phyloP scores from a whole-genome alignment of 768 basidiomycete species.

The Lactarius psammicola region DNA sequence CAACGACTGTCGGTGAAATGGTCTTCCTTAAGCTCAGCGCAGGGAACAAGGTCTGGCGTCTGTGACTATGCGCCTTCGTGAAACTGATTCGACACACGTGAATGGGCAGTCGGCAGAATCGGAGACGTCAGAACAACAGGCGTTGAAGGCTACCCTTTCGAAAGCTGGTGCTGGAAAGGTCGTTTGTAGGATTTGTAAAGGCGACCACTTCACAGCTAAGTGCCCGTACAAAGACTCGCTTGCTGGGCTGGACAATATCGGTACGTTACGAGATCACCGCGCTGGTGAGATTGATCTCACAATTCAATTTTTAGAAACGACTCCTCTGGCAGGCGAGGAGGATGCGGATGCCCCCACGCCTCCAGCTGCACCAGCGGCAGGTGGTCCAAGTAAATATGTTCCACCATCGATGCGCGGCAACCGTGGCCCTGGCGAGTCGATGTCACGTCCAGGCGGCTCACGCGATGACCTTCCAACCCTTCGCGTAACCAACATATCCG shows the following conservation, averaged over 20 bases:
- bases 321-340: conserved; percentile 39
- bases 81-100: conserved; percentile 41
- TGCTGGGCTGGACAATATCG: conserved; percentile 63
- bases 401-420: conserved; percentile 31
- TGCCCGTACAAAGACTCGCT: conserved; percentile 98
- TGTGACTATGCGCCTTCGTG: conserved; percentile 46
- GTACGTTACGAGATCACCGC: conserved; percentile 37
- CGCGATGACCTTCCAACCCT: conserved; percentile 95
- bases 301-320: conserved; percentile 37
- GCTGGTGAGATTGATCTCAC: conserved; percentile 13
- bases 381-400: conserved; percentile 30
- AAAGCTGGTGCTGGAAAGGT: conserved; percentile 86
- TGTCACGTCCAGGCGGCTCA: conserved; percentile 40
- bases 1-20: conserved; percentile 76
- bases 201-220: conserved; percentile 96
- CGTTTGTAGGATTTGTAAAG: conserved; percentile 80
- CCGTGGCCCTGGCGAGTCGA: conserved; percentile 29
- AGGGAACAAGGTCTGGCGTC: conserved; percentile 44
- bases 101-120: conserved; percentile 53
- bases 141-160: conserved; percentile 61
- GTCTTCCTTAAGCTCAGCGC: conserved; percentile 57
- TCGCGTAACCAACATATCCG: conserved; percentile 94
- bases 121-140: conserved; percentile 64
- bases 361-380: conserved; percentile 19
- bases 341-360: conserved; percentile 36